Base-by-base conservation (phyloP, 1,284 basidiomycete genomes). In the Leccinum pachyderme region DNA sequence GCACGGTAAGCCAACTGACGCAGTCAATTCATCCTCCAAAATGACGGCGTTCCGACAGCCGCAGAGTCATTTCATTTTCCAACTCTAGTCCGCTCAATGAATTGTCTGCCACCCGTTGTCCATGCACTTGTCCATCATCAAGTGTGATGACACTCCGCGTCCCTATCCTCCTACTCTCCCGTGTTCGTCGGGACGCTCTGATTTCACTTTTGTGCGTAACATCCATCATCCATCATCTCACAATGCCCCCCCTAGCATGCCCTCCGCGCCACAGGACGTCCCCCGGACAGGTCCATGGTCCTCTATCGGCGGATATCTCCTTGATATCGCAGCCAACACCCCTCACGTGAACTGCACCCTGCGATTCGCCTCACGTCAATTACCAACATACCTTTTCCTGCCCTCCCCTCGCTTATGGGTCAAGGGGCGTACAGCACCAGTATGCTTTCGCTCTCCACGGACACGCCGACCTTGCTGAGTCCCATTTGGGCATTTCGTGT, bases 361-460 rank as follows among this genome's bases (percentile, higher is more conserved):
- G 56, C 60, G 56, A 62, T 67, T 57, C 61, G 58, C 53, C 56
- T 67, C 67, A 67, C 66, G 66, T 67, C 68, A 67, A 59, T 51
- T 28, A 7, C 5, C 44, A 56, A 65, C 66, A 70, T 66, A 62
- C 68, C 63, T 50, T 55, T 60, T 51, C 68, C 68, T 70, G 68
- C 66, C 67, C 59, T 57, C 53, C 49, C 53, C 53, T 67, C 68
- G 68, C 66, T 69, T 70, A 59, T 66, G 65, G 67, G 64, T 58
- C 60, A 65, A 65, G 61, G 63, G 66, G 56, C 56, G 37, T 37
- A 63, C 62, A 49, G 43, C 63, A 58, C 37, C 46, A 53, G 11
- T 60, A 54, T 52, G 52, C 48, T 31, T 52, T 56, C 51, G 31
- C 62, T 67, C 59, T 65, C 68, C 66, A 67, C 68, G 64, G 64